Base-by-base conservation (phyloP, 192 early-diverging fungal species). In the Linderina pennispora region DNA sequence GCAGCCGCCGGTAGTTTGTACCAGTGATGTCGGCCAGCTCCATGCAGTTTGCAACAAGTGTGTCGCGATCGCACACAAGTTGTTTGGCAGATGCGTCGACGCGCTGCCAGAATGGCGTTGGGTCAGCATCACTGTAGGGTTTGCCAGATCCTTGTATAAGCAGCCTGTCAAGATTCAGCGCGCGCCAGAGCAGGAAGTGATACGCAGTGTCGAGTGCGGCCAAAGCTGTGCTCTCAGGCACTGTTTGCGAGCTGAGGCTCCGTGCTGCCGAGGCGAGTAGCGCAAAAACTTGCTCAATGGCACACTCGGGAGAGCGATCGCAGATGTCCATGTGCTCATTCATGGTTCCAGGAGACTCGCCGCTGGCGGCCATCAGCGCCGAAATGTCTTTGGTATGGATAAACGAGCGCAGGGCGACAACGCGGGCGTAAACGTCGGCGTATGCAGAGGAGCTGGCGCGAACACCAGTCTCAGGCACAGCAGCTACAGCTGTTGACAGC, bases 171-270 rank as follows among this genome's bases (percentile, higher is more conserved):
- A 68, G 17, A 7, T 25, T 36, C 15, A 61, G 42, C 4, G 58
- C 40, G 5, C 58, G 50, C 69, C 69, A 73, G n/a, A 73, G 45
- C 53, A 62, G 21, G 40, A 44, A 51, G 41, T 54, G 49, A 19
- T 53, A 60, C 6, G 58, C 49, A 16, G 43, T 26, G 40, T 73
- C 62, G 8, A 73, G 62, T 9, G 59, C 59, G 1, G 59, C 45
- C 6, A 53, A 2, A 0, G 50, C 66, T n/a, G 38, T 39, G 19
- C 57, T 56, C 24, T 61, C 58, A 3, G 54, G 50, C n/a, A 53
- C 37, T 2, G 37, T 49, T 13, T 36, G 36, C 23, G 32, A 40
- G 17, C 46, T 26, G 17, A 8, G 28, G 28, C 44, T 36, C 46
- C 37, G 31, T 13, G 42, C 51, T 1, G 51, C 63, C 20, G 37